Evolutionary conservation across 192 early-diverging fungal species (phyloP).

Genomic region (Coemansia sp.): DNA sequence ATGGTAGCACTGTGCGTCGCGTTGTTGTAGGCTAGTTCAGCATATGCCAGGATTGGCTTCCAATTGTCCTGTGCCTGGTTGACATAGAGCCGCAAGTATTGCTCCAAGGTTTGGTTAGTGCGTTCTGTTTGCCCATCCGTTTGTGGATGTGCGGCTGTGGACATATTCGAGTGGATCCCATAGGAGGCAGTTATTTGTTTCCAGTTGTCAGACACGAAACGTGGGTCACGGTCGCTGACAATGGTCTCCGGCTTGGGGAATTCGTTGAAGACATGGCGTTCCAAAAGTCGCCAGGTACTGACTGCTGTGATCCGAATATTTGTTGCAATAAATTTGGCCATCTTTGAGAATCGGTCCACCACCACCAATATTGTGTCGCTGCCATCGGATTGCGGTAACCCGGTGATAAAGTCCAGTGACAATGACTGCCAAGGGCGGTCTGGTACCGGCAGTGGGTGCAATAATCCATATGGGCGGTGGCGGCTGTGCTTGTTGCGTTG

Average conservation of each 20-base stretch:
- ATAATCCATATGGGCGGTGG: slow-evolving; percentile 1
- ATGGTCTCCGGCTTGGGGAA: background rate
- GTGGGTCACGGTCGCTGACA: background rate
- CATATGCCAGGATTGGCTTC: slow-evolving; percentile 26
- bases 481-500: background rate
- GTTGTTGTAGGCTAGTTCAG: slow-evolving; percentile 52
- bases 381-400: background rate
- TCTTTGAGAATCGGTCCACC: background rate
- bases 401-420: background rate
- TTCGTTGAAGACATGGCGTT: background rate
- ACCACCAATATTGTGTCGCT: slow-evolving; percentile 1
- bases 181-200: no score
- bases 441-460: background rate
- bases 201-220: background rate
- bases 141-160: slow-evolving; percentile 40
- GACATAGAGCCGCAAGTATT: slow-evolving; percentile 27
- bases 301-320: background rate
- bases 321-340: slow-evolving; percentile 3
- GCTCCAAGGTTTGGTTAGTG: slow-evolving; percentile 35
- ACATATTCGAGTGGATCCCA: slow-evolving; percentile 9
- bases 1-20: background rate
- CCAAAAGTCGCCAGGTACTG: background rate
- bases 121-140: slow-evolving; percentile 46
- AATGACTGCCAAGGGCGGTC: background rate
- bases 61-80: slow-evolving; percentile 44